Conservation (phyloP, 805 yeast genomes). For the Suhomyces vadensis region DNA sequence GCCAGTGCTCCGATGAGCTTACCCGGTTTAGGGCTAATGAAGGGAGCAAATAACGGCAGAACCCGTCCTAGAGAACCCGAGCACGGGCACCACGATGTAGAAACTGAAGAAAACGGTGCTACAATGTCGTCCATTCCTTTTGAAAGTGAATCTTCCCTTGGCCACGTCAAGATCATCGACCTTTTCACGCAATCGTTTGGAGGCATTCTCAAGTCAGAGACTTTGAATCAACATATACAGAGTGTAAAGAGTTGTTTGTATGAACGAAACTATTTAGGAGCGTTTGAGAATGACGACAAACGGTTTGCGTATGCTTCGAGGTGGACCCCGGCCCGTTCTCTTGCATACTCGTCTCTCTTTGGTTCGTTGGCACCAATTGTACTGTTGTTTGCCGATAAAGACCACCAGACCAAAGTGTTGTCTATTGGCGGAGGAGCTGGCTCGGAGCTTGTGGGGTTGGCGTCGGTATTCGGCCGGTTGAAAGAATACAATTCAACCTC, state of each 20-base stretch:
- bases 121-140: slow-evolving; percentile 33
- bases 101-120: not conserved
- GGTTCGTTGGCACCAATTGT: slow-evolving; percentile 47
- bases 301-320: slow-evolving; percentile 77
- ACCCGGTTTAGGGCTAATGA: slow-evolving; percentile 5
- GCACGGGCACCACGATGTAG: slow-evolving; percentile 19
- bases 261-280: slow-evolving; percentile 67
- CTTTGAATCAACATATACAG: slow-evolving; percentile 54
- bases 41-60: not conserved
- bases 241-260: slow-evolving; percentile 66
- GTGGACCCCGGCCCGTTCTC: slow-evolving; percentile 84
- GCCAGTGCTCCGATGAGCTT: not conserved
- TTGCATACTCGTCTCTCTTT: slow-evolving; percentile 71
- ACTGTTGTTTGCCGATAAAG: slow-evolving; percentile 35
- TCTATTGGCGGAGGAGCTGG: slow-evolving; percentile 92
- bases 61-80: slow-evolving; percentile 24
- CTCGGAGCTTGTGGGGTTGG: slow-evolving; percentile 69
- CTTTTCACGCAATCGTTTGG: slow-evolving; percentile 36
- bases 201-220: slow-evolving; percentile 34
- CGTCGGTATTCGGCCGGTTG: slow-evolving; percentile 52
- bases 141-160: slow-evolving; percentile 30
- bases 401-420: slow-evolving; percentile 41
- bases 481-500: slow-evolving; percentile 36
- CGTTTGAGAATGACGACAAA: slow-evolving; percentile 63
- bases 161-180: slow-evolving; percentile 37